These are phyloP conservation scores for Apiospora koreana DNA, from an alignment of 2,329 filamentous ascomycete species.

Conservation along the genomic window DNA sequence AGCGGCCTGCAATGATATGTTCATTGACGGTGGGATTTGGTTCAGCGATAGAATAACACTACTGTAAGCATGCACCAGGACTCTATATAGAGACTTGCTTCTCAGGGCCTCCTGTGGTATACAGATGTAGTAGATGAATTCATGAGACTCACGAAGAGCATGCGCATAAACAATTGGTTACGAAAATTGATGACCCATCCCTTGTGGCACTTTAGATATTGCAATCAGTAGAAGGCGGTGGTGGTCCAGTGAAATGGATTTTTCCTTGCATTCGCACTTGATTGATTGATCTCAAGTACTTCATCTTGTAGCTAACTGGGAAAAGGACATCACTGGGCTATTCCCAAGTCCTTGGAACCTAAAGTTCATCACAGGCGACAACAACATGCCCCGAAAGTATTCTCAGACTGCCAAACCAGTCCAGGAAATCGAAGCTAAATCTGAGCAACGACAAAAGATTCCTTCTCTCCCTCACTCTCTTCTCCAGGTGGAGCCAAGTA, in stretches of 20 bases:
- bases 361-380: neutral
- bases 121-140: conserved; percentile 1
- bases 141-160: conserved; percentile 1
- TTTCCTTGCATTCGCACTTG: neutral
- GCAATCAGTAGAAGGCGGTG: neutral
- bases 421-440: neutral
- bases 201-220: neutral
- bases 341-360: neutral
- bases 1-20: conserved; percentile 49
- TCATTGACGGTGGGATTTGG: neutral
- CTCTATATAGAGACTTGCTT: neutral
- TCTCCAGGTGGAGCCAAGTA: neutral
- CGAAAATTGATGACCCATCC: neutral
- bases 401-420: neutral
- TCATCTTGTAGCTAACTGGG: neutral
- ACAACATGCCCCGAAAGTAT: neutral
- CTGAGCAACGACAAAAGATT: neutral
- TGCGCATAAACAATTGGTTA: neutral
- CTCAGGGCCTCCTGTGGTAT: neutral
- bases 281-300: neutral
- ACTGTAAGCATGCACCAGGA: neutral
- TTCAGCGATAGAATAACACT: neutral
- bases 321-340: neutral
- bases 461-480: neutral
- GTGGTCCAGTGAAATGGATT: neutral